Base-by-base conservation (phyloP, 768 basidiomycete genomes). In the Rhodotorula diobovata region DNA sequence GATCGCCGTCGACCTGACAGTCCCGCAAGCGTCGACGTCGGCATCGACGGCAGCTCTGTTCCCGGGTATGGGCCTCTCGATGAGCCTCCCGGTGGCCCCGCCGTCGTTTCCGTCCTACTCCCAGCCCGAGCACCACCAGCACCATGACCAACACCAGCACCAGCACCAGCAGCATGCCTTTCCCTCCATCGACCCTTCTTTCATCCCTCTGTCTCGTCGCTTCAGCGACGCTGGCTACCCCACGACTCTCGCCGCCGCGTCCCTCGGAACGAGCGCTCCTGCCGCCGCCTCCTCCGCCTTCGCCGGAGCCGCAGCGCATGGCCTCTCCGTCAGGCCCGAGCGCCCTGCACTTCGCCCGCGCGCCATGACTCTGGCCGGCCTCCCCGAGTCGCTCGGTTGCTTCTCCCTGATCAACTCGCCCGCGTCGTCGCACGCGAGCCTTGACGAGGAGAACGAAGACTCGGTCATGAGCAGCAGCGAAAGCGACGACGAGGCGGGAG, bases 401-500 rank as follows among this genome's bases (percentile, higher is more conserved):
- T 68, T 72, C 67, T 72, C 71, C 2, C 63, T 72, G 46, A 63
- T 66, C 67, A 72, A 68, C 59, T 68, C 67, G 60, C 71, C 71
- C 16, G 67, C 37, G 10, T 35, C 63, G 32, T 48, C 55, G 54
- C 58, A 66, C 63, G 46, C 45, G 39, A 34, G 53, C 43, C 32
- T 35, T 2, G 55, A 35, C 34, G 61, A 56, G 16, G 53, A 37
- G 23, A 54, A 35, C 23, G 61, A 57, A 32, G 46, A 58, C 25
- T 35, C 34, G 34, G 2, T 15, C 2, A 30, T 16, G n/a, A 53
- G 51, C 51, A 30, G 51, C n/a, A 34, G 23, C 32, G 54, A 35
- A 25, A 63, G 68, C 59, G 55, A 51, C 25, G 39, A 55, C 23
- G 56, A 43, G 14, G 41, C 41, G 14, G 41, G 54, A 5, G 56